Conservation (phyloP, 1,139 yeast genomes). For the Blastobotrys arbuscula region DNA sequence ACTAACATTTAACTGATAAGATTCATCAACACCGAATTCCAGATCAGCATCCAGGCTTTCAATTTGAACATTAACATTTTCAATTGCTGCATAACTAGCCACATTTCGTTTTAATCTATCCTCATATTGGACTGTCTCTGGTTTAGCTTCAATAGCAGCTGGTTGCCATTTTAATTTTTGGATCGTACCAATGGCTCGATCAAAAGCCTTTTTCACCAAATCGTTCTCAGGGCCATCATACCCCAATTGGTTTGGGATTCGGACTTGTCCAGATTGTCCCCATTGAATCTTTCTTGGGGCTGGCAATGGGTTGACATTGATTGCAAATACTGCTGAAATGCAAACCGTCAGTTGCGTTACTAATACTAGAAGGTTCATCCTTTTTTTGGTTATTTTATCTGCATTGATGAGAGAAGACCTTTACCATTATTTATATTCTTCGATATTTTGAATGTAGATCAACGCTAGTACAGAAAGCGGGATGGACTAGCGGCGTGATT, state of each 20-base stretch:
- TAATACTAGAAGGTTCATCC: background rate
- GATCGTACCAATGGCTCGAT: constrained; percentile 17
- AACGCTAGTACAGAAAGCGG: too few relatives aligned
- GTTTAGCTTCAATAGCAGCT: constrained; percentile 7
- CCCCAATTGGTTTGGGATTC: background rate
- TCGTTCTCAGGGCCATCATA: background rate
- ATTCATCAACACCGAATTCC: constrained; percentile 42
- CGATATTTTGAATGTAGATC: too few relatives aligned
- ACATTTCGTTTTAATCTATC: background rate
- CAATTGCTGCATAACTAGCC: background rate
- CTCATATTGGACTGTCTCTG: constrained; percentile 18
- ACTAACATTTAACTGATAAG: constrained; percentile 32
- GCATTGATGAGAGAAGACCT: too few relatives aligned
- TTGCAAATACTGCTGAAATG: background rate
- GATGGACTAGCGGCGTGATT: too few relatives aligned
- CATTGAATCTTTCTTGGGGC: constrained; percentile 14
- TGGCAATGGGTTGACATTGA: constrained; percentile 15
- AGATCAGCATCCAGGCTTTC: constrained; percentile 31
- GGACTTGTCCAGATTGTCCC: constrained; percentile 12
- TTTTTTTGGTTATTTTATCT: too few relatives aligned
- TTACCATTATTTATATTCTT: too few relatives aligned
- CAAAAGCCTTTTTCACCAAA: constrained; percentile 20
- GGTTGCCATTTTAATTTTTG: constrained; percentile 24
- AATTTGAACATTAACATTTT: background rate
- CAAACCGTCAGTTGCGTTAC: background rate